Percentiles rank a stretch among this genome's conserved stretches.
phyloP scores from a whole-genome alignment of 2,329 filamentous ascomycete genomes.

The Cordyceps cateniannulata region DNA sequence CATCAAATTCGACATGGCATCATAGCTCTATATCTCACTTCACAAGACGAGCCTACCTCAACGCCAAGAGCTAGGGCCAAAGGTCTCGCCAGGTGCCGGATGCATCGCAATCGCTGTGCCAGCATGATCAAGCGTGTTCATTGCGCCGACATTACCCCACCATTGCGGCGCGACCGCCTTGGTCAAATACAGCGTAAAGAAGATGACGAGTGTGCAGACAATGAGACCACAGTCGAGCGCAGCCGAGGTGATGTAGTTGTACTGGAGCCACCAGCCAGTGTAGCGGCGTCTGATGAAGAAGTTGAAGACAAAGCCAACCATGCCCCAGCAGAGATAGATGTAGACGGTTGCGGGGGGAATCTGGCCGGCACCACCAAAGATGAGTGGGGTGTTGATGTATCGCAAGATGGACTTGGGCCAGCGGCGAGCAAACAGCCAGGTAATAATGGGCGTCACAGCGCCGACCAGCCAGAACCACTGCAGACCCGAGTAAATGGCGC shows the following conservation, averaged over 20 bases:
- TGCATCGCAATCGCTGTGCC: slow-evolving; percentile 36
- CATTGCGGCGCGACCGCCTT: slow-evolving; percentile 49
- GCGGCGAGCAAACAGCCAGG: slow-evolving; percentile 54
- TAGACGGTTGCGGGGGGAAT: slow-evolving; percentile 65
- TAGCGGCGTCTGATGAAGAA: slow-evolving; percentile 58
- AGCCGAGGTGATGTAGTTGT: slow-evolving; percentile 70
- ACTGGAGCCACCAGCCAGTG: slow-evolving; percentile 70
- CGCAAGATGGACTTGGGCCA: slow-evolving; percentile 56
- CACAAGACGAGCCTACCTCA: slow-evolving; percentile 18
- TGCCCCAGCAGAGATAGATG: slow-evolving; percentile 65
- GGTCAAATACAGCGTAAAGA: slow-evolving; percentile 60
- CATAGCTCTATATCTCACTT: background rate
- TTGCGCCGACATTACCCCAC: slow-evolving; percentile 51
- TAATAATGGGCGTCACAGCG: slow-evolving; percentile 53
- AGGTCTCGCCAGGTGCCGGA: slow-evolving; percentile 37
- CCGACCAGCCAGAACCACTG: slow-evolving; percentile 69
- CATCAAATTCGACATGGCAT: background rate
- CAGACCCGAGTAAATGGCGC: slow-evolving; percentile 55
- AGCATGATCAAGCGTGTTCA: slow-evolving; percentile 40
- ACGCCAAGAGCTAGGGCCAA: slow-evolving; percentile 46
- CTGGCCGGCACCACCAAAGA: slow-evolving; percentile 58
- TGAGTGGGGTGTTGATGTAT: slow-evolving; percentile 61
- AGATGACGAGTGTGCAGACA: slow-evolving; percentile 60
- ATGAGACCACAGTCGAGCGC: slow-evolving; percentile 64
- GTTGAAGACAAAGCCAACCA: slow-evolving; percentile 63